phyloP scores from a whole-genome alignment of 257 asterid species.

The Anisodus tanguticus region DNA sequence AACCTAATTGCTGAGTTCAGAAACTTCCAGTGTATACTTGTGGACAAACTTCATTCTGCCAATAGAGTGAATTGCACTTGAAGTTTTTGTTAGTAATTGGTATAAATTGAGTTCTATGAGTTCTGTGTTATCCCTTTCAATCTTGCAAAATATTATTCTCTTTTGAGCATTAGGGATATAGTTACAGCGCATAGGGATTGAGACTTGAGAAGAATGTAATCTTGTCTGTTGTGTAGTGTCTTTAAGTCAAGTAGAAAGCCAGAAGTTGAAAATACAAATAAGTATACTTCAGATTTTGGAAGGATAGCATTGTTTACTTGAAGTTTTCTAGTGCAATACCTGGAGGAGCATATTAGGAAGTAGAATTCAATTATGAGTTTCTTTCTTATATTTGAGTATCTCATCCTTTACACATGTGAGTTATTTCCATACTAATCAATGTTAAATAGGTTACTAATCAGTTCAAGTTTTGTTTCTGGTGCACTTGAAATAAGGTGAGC shows the following conservation, averaged over 20 bases:
- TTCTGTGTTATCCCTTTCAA: neutral
- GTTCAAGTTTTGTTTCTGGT: constrained; percentile 20
- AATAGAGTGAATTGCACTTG: neutral
- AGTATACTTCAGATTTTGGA: neutral
- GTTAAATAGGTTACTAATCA: neutral
- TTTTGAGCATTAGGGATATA: neutral
- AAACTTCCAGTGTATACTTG: neutral
- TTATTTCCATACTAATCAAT: neutral
- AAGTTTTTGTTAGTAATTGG: neutral
- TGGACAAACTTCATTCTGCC: neutral
- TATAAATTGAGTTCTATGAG: neutral
- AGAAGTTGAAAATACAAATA: neutral
- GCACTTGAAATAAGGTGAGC: constrained; percentile 2
- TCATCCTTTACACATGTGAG: constrained; percentile 16
- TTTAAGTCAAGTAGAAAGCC: neutral
- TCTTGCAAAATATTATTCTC: neutral
- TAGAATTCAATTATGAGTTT: neutral
- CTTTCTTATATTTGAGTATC: neutral
- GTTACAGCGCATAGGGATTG: neutral
- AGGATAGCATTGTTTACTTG: neutral
- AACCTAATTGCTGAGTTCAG: neutral
- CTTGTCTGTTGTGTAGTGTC: neutral
- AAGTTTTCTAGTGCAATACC: neutral
- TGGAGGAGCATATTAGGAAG: neutral
- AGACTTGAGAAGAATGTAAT: neutral